Evolutionary conservation across 305 asterid genomes (phyloP).

Genomic region (Rubia balearica): DNA sequence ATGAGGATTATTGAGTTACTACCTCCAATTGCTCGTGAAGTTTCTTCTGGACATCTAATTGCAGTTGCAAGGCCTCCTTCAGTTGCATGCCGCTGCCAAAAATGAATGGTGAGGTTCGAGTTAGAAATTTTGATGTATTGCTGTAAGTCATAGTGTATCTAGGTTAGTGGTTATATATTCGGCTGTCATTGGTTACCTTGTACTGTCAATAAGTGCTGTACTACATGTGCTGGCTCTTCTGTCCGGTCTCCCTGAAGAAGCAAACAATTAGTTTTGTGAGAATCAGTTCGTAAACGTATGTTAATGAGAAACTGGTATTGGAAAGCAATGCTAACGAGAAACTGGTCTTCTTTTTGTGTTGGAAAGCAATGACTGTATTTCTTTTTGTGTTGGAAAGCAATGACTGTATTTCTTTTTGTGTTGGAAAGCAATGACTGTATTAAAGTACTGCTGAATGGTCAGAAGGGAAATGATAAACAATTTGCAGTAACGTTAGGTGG

Average conservation of each 20-base stretch:
- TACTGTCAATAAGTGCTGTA: slow-evolving; percentile 34
- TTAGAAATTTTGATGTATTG: background rate
- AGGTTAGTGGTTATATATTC: background rate
- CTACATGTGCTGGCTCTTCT: slow-evolving; percentile 24
- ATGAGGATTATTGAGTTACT: background rate
- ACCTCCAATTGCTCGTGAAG: slow-evolving; percentile 97
- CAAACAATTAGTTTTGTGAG: background rate
- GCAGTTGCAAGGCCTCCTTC: slow-evolving; percentile 78
- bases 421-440: background rate
- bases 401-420: background rate
- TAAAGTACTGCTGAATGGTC: background rate
- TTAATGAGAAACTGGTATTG: background rate
- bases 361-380: background rate
- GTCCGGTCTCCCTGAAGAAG: slow-evolving; percentile 49
- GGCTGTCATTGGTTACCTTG: slow-evolving; percentile 29
- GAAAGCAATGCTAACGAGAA: background rate
- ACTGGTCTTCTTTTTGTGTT: background rate
- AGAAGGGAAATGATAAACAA: background rate
- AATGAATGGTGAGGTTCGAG: background rate
- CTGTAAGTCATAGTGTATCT: too few species aligned
- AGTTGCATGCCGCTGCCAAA: slow-evolving; percentile 59
- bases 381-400: too few species aligned
- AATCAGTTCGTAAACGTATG: background rate
- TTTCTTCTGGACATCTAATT: slow-evolving; percentile 71
- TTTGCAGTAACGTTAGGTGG: background rate